Conservation (phyloP, 345 rosid genomes). For the Moricandia arvensis region DNA sequence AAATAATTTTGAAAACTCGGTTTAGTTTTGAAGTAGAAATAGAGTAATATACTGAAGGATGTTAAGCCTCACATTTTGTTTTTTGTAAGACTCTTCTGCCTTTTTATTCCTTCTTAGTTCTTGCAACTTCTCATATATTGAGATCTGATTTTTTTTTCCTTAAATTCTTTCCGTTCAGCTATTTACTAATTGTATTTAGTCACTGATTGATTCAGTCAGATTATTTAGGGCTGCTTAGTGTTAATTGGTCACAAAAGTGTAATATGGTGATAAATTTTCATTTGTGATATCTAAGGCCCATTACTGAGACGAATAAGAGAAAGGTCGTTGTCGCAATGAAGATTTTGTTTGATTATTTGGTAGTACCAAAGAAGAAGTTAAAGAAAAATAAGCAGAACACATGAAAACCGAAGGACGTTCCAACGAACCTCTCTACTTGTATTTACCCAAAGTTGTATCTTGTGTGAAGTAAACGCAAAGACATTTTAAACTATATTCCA, state of each 20-base stretch:
- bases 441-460: conserved; percentile 20
- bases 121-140: too few relatives aligned
- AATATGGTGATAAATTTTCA: not conserved
- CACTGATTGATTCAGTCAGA: not conserved
- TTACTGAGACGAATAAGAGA: not conserved
- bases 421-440: conserved; percentile 31
- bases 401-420: conserved; percentile 24
- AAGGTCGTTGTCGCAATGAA: conserved; percentile 18
- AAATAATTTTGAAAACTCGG: too few relatives aligned
- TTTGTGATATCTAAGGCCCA: conserved; percentile 4
- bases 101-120: too few relatives aligned
- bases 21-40: too few relatives aligned
- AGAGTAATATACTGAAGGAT: too few relatives aligned
- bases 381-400: conserved; percentile 20
- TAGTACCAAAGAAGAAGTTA: conserved; percentile 6
- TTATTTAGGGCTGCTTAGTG: not conserved
- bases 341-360: not conserved
- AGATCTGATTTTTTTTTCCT: too few relatives aligned
- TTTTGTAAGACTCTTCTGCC: too few relatives aligned
- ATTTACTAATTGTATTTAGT: not conserved
- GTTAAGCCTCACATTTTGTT: too few relatives aligned
- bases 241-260: conserved; percentile 21
- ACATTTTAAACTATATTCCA: conserved; percentile 22
- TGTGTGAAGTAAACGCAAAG: conserved; percentile 40
- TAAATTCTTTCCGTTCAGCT: too few relatives aligned